Conservation (phyloP, 129 eudicot genomes). For the Ambrosia artemisiifolia region DNA sequence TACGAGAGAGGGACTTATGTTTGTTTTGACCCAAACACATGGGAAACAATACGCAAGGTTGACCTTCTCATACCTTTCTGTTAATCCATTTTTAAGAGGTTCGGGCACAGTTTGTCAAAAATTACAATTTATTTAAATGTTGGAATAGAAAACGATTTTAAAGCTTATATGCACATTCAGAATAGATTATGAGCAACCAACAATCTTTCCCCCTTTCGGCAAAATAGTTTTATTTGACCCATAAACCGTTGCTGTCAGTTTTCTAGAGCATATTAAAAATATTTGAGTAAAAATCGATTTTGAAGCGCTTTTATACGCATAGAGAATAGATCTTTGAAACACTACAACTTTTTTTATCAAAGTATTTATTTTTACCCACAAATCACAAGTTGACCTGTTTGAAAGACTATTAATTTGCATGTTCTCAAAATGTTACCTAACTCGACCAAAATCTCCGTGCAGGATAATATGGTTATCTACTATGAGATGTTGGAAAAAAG, state of each 20-base stretch:
- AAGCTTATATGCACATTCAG: too few relatives aligned
- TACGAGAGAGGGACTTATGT: constrained; percentile 83
- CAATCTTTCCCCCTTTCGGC: too few relatives aligned
- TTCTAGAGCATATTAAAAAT: neutral
- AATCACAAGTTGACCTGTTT: neutral
- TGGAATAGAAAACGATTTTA: too few relatives aligned
- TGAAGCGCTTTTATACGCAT: neutral
- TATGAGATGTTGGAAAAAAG: constrained; percentile 77
- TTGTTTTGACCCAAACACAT: constrained; percentile 83
- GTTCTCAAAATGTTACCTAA: neutral
- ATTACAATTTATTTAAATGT: too few relatives aligned
- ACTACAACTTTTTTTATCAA: neutral
- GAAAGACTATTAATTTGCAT: neutral
- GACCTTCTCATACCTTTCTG: neutral
- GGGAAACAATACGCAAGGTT: constrained; percentile 91
- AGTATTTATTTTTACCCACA: neutral
- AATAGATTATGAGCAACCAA: too few relatives aligned
- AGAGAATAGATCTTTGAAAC: neutral
- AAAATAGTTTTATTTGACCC: too few relatives aligned
- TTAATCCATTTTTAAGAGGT: neutral
- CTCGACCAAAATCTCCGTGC: constrained; percentile 23
- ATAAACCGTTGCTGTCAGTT: neutral
- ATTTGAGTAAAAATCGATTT: neutral
- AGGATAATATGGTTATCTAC: constrained; percentile 79
- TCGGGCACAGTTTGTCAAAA: too few relatives aligned